These are phyloP conservation scores for Prunus campanulata DNA, from an alignment of 306 rosid genomes.

Conservation along the genomic window DNA sequence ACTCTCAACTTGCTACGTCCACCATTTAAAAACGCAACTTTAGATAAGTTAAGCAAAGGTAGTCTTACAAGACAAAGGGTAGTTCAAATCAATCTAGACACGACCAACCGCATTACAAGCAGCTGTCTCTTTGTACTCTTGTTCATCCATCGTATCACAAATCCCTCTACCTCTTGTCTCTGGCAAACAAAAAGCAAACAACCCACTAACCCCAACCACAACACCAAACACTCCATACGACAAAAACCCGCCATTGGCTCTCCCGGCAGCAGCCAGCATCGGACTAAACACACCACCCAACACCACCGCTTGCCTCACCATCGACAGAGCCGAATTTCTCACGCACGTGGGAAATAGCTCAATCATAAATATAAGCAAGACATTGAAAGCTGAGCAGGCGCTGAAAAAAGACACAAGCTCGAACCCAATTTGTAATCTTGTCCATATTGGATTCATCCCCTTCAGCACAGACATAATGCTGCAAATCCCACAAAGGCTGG, in stretches of 20 bases:
- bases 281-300: constrained; percentile 64
- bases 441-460: constrained; percentile 10
- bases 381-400: constrained; percentile 40
- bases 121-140: constrained; percentile 26
- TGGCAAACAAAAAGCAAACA: constrained; percentile 50
- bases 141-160: constrained; percentile 62
- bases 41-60: not conserved
- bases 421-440: constrained; percentile 31
- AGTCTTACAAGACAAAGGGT: not conserved
- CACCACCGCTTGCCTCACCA: constrained; percentile 69
- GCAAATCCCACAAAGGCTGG: constrained; percentile 36
- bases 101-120: not conserved
- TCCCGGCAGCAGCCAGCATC: constrained; percentile 46
- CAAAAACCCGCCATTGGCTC: constrained; percentile 24
- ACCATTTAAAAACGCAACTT: not conserved
- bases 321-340: constrained; percentile 56
- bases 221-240: constrained; percentile 61
- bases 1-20: not conserved
- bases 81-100: not conserved
- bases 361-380: constrained; percentile 40
- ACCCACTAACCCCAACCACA: constrained; percentile 42
- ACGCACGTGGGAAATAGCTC: constrained; percentile 73
- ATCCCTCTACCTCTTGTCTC: constrained; percentile 53
- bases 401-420: constrained; percentile 59
- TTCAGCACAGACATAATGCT: constrained; percentile 40